Conservation (phyloP, 345 rosid species). For the Gossypium sturtianum region DNA sequence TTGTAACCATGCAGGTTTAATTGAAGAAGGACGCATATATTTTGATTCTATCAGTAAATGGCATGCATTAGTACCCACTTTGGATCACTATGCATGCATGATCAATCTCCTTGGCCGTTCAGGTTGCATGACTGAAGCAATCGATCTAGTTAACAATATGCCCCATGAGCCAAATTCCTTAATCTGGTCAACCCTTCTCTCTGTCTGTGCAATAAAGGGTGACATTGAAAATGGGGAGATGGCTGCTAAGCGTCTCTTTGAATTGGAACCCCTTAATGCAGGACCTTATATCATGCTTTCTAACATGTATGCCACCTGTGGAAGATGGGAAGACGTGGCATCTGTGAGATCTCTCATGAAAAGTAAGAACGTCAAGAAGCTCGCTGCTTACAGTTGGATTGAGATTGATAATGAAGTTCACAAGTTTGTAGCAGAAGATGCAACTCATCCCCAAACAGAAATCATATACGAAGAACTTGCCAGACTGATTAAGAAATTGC, state of each 20-base stretch:
- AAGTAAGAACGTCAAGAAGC: constrained; percentile 43
- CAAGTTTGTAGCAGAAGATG: constrained; percentile 54
- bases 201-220: constrained; percentile 36
- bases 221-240: constrained; percentile 43
- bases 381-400: constrained; percentile 60
- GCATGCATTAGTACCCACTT: constrained; percentile 33
- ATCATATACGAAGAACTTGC: constrained; percentile 36
- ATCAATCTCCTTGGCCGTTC: constrained; percentile 51
- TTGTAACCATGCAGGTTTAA: constrained; percentile 46
- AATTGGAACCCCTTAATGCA: constrained; percentile 44
- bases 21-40: constrained; percentile 40
- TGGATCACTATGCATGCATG: constrained; percentile 51
- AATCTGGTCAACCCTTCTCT: constrained; percentile 50
- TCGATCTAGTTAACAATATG: constrained; percentile 34
- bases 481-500: constrained; percentile 32
- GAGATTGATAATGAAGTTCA: constrained; percentile 45
- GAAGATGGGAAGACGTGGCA: constrained; percentile 58
- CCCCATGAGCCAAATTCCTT: constrained; percentile 40
- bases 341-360: constrained; percentile 49
- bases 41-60: constrained; percentile 40
- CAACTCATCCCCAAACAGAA: constrained; percentile 42
- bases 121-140: constrained; percentile 37
- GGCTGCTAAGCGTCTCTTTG: constrained; percentile 45
- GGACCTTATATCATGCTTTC: constrained; percentile 56
- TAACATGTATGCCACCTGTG: constrained; percentile 51